Evolutionary conservation across 345 rosid genomes (phyloP), one percentile per base, ranked within the genome.

Genomic region (Salix dunnii): DNA sequence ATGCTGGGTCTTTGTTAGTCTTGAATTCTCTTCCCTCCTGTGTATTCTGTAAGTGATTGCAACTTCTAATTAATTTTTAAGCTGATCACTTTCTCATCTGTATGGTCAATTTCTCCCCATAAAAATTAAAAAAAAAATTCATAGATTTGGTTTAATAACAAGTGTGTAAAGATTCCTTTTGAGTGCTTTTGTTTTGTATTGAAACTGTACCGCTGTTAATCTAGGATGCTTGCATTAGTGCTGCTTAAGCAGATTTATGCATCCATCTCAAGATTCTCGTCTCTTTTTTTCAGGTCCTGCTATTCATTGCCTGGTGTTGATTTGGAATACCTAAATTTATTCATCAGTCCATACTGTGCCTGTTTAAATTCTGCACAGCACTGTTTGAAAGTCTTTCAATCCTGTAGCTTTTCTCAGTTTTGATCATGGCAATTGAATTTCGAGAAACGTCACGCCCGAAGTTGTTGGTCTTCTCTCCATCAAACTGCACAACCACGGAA

Each of bases 1-100:
- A 96, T 96, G 97, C 77, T 96, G 89, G 99, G 93, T 73, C 93
- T 91, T 33, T 91, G 80, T 78, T 91, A 77, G 84, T 80, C 77
- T 76, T 77, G 79, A 67, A 67, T 67, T 74, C n/a, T 49, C 58
- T 67, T 53, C 68, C 23, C 46, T 58, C 31, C 42, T 71, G 20
- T 72, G 75, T 74, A 72, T 71, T 73, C 30, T 69, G 87, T 87
- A 82, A 78, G 85, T 49, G 33, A 33, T 71, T 76, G 70, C 31
- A 25, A 62, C 78, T 72, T 23, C 40, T 40, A 28, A 43, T 14
- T 0, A 13, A 40, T 71, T 28, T 35, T 68, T 30, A n/a, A 14
- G 27, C 30, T 30, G 10, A 43, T 67, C 64, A 18, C 2, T 71
- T 36, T 36, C 42, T 38, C 30, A 33, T 58, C 42, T 20, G 43